Percentiles rank a stretch among this genome's conserved stretches.
Evolutionary conservation across 345 rosid genomes (phyloP).

Genomic region (Gossypium arboreum): DNA sequence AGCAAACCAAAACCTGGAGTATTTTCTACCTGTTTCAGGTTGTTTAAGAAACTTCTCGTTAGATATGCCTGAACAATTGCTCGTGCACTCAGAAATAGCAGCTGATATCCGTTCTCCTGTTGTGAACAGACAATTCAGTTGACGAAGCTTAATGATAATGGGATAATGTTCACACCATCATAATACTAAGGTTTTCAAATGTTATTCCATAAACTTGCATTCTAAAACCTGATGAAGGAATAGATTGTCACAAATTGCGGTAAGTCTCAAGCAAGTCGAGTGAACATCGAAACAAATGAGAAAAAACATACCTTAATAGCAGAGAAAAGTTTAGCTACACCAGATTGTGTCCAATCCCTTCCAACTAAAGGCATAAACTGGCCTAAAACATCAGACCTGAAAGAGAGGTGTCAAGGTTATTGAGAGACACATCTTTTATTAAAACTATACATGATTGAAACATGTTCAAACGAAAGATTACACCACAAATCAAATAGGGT

Average conservation of each 20-base stretch:
- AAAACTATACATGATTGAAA: neutral
- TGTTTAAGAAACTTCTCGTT: slow-evolving; percentile 74
- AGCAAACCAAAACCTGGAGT: neutral
- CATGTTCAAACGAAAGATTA: neutral
- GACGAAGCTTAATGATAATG: neutral
- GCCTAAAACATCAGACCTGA: slow-evolving; percentile 93
- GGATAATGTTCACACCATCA: neutral
- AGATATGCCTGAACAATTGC: slow-evolving; percentile 96
- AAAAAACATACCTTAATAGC: slow-evolving; percentile 66
- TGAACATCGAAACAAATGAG: neutral
- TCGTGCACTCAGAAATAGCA: slow-evolving; percentile 89
- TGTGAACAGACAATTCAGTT: slow-evolving; percentile 17
- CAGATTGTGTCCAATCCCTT: slow-evolving; percentile 95
- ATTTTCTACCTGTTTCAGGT: slow-evolving; percentile 71
- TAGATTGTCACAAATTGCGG: neutral
- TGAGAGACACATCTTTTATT: neutral
- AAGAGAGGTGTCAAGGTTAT: slow-evolving; percentile 25
- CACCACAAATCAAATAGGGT: neutral
- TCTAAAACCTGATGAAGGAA: neutral
- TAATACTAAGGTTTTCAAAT: neutral
- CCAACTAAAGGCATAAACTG: slow-evolving; percentile 98
- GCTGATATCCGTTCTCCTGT: slow-evolving; percentile 95
- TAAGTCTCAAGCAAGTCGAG: neutral
- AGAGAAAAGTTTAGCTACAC: slow-evolving; percentile 85
- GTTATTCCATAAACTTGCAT: neutral